These are phyloP conservation scores for Phaeodactylum tricornutum DNA, from an alignment of 108 stramenopile genomes.

Conservation along the genomic window DNA sequence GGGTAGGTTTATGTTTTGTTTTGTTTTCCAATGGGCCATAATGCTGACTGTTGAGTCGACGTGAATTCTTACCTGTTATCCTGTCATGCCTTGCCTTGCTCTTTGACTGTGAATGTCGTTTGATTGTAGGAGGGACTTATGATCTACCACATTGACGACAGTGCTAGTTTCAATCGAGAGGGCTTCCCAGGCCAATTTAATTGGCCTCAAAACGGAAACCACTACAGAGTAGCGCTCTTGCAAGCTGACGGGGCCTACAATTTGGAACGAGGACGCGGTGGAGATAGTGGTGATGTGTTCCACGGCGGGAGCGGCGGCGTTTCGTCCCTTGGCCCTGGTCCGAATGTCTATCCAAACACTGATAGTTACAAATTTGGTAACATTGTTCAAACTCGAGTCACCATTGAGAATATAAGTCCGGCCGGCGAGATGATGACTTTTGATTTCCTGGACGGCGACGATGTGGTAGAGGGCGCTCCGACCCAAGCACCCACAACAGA, in stretches of 20 bases:
- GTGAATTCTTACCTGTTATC: too few relatives aligned
- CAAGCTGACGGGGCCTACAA: constrained; percentile 40
- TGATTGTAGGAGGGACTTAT: too few relatives aligned
- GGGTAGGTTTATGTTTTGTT: too few relatives aligned
- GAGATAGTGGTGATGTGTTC: constrained; percentile 22
- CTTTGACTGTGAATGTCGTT: too few relatives aligned
- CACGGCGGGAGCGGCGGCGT: too few relatives aligned
- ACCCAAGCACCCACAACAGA: too few relatives aligned
- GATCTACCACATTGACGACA: constrained; percentile 40
- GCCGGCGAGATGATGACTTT: constrained; percentile 16
- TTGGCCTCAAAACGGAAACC: constrained; percentile 41
- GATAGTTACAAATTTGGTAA: constrained; percentile 32
- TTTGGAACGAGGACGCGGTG: constrained; percentile 23
- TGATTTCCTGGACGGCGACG: too few relatives aligned
- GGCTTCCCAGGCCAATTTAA: constrained; percentile 34
- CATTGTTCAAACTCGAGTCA: constrained; percentile 16
- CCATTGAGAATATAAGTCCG: constrained; percentile 20
- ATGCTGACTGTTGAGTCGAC: too few relatives aligned
- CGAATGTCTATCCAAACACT: constrained; percentile 28
- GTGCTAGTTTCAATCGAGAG: neutral
- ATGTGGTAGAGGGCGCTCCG: too few relatives aligned
- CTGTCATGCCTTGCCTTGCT: too few relatives aligned
- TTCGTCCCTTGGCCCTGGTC: neutral
- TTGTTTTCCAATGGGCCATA: too few relatives aligned
- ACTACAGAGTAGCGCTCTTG: constrained; percentile 38